A percentile compares a stretch with the other conserved stretches of the same genome.
These are phyloP conservation scores for Parasarocladium wereldwijsianum DNA, from an alignment of 2,329 filamentous ascomycete genomes.

Conservation along the genomic window DNA sequence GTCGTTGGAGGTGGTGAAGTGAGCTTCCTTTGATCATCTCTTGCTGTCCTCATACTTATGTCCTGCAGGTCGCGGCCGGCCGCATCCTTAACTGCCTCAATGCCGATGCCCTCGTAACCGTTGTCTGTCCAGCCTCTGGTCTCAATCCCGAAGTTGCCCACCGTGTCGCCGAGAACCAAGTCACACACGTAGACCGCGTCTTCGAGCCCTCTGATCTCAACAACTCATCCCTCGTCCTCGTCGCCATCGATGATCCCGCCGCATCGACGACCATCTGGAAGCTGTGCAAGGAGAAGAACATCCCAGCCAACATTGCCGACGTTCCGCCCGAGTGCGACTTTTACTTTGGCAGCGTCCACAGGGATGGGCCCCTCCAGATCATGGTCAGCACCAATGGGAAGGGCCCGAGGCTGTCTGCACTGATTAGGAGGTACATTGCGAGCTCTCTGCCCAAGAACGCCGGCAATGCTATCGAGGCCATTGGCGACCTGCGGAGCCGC, in stretches of 20 bases:
- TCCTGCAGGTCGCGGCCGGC: conserved; percentile 71
- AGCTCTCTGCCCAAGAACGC: conserved; percentile 60
- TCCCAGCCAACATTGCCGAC: conserved; percentile 91
- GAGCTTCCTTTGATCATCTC: conserved; percentile 14
- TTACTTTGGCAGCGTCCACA: conserved; percentile 92
- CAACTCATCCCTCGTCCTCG: conserved; percentile 71
- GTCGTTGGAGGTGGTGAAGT: conserved; percentile 94
- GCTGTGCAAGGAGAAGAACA: conserved; percentile 69
- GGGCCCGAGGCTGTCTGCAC: conserved; percentile 77
- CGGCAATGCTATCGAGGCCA: conserved; percentile 71
- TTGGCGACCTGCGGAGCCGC: conserved; percentile 67
- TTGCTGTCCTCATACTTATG: conserved; percentile 5
- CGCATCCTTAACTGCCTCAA: conserved; percentile 90
- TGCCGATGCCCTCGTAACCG: conserved; percentile 79
- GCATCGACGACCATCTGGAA: conserved; percentile 90
- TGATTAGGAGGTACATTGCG: conserved; percentile 73
- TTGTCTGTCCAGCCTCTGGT: conserved; percentile 66
- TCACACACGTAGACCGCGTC: conserved; percentile 66
- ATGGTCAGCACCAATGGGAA: conserved; percentile 99
- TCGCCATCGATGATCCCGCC: conserved; percentile 82
- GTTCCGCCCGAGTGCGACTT: conserved; percentile 96
- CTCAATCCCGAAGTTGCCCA: conserved; percentile 80
- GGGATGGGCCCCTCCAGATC: conserved; percentile 88
- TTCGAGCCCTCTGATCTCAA: conserved; percentile 85
- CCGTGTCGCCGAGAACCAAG: conserved; percentile 60